Evolutionary conservation across 1,284 basidiomycete species (phyloP).

Genomic region (Leccinum solheimii): DNA sequence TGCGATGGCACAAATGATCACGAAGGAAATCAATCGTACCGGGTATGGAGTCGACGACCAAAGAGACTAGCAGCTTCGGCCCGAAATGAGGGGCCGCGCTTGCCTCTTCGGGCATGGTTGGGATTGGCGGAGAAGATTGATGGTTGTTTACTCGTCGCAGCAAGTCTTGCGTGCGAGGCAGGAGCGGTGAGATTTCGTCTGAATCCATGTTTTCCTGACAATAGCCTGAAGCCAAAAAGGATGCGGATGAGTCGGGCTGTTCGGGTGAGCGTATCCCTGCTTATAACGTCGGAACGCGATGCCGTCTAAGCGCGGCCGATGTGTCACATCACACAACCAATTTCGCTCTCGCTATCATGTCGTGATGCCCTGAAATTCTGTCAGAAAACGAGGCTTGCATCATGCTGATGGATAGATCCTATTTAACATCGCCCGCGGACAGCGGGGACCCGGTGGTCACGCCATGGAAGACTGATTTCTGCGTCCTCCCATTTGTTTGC

Average conservation of each 20-base stretch:
- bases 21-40: slow-evolving; percentile 37
- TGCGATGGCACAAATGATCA: neutral
- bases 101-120: slow-evolving; percentile 24
- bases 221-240: slow-evolving; percentile 2
- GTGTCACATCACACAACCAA: slow-evolving; percentile 4
- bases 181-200: slow-evolving; percentile 29
- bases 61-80: slow-evolving; percentile 41
- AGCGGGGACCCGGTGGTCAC: neutral
- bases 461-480: neutral
- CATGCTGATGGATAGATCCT: slow-evolving; percentile 22
- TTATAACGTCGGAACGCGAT: slow-evolving; percentile 20
- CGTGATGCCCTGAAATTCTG: slow-evolving; percentile 4
- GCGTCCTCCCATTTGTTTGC: neutral
- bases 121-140: slow-evolving; percentile 16
- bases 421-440: slow-evolving; percentile 1
- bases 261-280: neutral
- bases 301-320: slow-evolving; percentile 8
- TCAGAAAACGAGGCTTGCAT: slow-evolving; percentile 29
- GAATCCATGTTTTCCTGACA: slow-evolving; percentile 13
- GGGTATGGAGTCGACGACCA: slow-evolving; percentile 57
- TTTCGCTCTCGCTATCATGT: slow-evolving; percentile 3
- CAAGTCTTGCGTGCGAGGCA: slow-evolving; percentile 8
- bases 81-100: slow-evolving; percentile 21
- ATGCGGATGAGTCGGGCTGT: neutral
- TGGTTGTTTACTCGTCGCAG: slow-evolving; percentile 9